Evolutionary conservation across 306 rosid genomes (phyloP), one percentile per base, ranked within the genome.

Genomic region (Carpinus fangiana): DNA sequence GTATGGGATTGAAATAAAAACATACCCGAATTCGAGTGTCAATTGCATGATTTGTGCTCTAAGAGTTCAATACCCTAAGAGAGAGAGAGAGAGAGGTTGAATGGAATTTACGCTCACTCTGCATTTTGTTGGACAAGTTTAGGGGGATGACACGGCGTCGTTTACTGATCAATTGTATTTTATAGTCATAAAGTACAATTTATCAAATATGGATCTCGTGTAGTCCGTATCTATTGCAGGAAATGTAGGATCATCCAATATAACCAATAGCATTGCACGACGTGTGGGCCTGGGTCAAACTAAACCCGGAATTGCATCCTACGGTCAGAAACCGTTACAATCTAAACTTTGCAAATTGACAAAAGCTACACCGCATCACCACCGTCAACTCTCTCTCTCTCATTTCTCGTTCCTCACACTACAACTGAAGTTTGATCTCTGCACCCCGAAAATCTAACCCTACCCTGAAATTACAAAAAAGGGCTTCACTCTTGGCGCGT

Each of bases 21-120:
- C 70, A 72, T 83, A 94, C 97, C 98, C 93, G 75, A 94, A 94
- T 82, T 94, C 98, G 41, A 94, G 84, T 12, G 96, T 92, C 31
- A 92, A 84, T 70, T 88, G 97, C 98, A 92, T 94, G 6, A 78
- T 65, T 52, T 73, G 46, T 68, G 53, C 73, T 23, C 26, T 23
- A 17, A 79, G 77, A 64, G n/a, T 53, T 64, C 67, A 55, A 79
- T 84, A 81, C 83, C 85, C 80, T 74, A 75, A 53, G 8, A 16
- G 13, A 26, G 17, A 73, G 47, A 66, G 60, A 46, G 56, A 23
- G 26, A 23, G 26, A 51, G 18, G 8, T 4, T 65, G 23, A 8
- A 17, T 3, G 48, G 50, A 4, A n/a, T 59, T 18, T 18, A 1
- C 3, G 28, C 65, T 59, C 65, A 21, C 36, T n/a, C 12, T n/a